These are phyloP conservation scores for Yarrowia bubula DNA, from an alignment of 805 yeast species.

Conservation along the genomic window DNA sequence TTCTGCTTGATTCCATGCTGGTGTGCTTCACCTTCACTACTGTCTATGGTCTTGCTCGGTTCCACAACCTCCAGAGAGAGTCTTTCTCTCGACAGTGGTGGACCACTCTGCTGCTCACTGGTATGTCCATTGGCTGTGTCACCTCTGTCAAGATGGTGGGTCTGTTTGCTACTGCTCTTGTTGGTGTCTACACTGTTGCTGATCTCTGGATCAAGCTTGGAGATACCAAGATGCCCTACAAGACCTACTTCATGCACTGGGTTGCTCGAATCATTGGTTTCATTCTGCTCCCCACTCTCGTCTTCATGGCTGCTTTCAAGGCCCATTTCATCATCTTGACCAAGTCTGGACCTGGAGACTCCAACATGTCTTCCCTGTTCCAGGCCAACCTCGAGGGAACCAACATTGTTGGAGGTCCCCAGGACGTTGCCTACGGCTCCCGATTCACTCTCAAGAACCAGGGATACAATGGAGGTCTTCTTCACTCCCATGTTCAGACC, in stretches of 20 bases:
- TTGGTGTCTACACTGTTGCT: constrained; percentile 84
- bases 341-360: constrained; percentile 89
- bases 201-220: constrained; percentile 87
- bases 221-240: constrained; percentile 44
- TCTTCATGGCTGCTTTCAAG: constrained; percentile 73
- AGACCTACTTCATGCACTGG: constrained; percentile 60
- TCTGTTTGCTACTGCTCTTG: constrained; percentile 77
- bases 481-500: constrained; percentile 83
- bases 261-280: constrained; percentile 58
- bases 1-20: constrained; percentile 86
- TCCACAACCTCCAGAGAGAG: constrained; percentile 54
- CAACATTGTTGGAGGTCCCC: constrained; percentile 62
- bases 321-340: constrained; percentile 74
- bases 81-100: constrained; percentile 89
- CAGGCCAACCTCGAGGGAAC: constrained; percentile 80
- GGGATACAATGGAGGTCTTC: constrained; percentile 66
- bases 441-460: constrained; percentile 63
- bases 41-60: constrained; percentile 65
- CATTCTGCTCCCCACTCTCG: constrained; percentile 66
- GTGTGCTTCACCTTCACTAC: constrained; percentile 86
- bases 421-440: constrained; percentile 63
- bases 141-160: constrained; percentile 98
- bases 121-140: constrained; percentile 83
- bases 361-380: constrained; percentile 82
- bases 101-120: constrained; percentile 85